Evolutionary conservation across 768 basidiomycete genomes (phyloP), one percentile per base, ranked within the genome.

Genomic region (Dioszegia crocea): DNA sequence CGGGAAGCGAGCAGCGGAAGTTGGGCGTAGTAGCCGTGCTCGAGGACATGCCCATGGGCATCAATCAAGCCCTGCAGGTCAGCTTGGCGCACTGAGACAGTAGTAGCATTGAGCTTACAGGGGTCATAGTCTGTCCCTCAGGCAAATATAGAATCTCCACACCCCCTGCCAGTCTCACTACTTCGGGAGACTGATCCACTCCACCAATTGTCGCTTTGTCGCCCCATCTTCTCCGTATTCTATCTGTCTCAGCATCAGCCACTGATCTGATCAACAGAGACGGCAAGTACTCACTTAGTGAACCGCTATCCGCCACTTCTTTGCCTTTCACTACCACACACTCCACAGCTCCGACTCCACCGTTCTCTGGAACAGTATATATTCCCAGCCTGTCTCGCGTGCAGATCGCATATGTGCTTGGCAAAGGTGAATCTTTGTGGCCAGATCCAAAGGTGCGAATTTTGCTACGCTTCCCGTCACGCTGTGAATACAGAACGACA

Each of bases 21-120:
- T 46, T 71, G 67, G 12, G 46, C 61, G n/a, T 66, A 60, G 41
- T 68, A 66, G 23, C 75, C 75, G 45, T 76, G 74, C 51, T 66
- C 47, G 5, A 76, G 59, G 10, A 70, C 68, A 61, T 76, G 75
- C 9, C 65, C 71, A 53, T 76, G 75, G 0, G 73, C 66, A 54
- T 76, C 75, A 9, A 65, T 65, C 14, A 76, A 56, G 11, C 75
- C 75, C 75, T 76, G 21, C 5, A 3, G 16, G 29, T 57, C 36
- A 49, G 19, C 27, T 24, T 21, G 36, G n/a, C n/a, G 43, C 19
- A 24, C 12, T 23, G 26, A 11, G 40, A 6, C 12, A 27, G 38
- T 16, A 19, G 27, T 12, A n/a, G 39, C 45, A 14, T 2, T 1
- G 29, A 48, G 36, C 57, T 59, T 52, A 73, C 71, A 3, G 71